phyloP scores from a whole-genome alignment of 1,139 yeast genomes.

The Wickerhamomyces sp. region DNA sequence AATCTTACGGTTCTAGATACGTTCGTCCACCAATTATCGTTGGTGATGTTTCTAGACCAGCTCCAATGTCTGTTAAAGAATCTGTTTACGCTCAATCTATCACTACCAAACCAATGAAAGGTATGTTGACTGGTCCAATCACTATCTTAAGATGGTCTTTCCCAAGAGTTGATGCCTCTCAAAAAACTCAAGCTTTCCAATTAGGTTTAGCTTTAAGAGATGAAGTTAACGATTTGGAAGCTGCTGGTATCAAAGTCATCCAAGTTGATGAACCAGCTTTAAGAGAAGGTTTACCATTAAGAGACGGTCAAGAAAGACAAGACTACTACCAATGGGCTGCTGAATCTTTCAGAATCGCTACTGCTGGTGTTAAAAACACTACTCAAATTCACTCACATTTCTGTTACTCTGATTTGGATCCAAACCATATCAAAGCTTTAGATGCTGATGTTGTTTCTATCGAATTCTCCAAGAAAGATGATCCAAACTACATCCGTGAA shows the following conservation, averaged over 20 bases:
- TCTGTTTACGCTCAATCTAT: conserved; percentile 98
- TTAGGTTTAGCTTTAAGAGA: conserved; percentile 97
- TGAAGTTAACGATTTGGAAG: conserved; percentile 96
- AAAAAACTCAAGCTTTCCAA: conserved; percentile 93
- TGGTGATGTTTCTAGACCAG: conserved; percentile 98
- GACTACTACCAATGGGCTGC: conserved; percentile 99
- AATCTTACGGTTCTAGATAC: conserved; percentile 99
- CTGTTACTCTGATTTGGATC: conserved; percentile 99
- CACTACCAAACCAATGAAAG: conserved; percentile 95
- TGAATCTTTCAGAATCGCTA: conserved; percentile 98
- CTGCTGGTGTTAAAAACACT: conserved; percentile 92
- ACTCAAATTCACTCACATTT: conserved; percentile 99
- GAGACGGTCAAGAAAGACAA: conserved; percentile 95
- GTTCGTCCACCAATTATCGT: conserved; percentile 99
- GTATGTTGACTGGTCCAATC: conserved; percentile 99
- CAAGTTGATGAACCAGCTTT: conserved; percentile 99
- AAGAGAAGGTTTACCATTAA: conserved; percentile 99
- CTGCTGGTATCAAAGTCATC: conserved; percentile 95
- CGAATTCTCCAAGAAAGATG: conserved; percentile 99
- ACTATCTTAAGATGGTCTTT: conserved; percentile 99
- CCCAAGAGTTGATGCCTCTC: conserved; percentile 98
- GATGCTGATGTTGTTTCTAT: conserved; percentile 99
- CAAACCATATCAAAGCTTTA: conserved; percentile 98
- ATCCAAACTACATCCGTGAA: conserved; percentile 95
- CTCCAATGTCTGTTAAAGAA: conserved; percentile 98